These are phyloP conservation scores for Sclerotinia minor DNA, from an alignment of 2,329 filamentous ascomycete species.

Conservation along the genomic window DNA sequence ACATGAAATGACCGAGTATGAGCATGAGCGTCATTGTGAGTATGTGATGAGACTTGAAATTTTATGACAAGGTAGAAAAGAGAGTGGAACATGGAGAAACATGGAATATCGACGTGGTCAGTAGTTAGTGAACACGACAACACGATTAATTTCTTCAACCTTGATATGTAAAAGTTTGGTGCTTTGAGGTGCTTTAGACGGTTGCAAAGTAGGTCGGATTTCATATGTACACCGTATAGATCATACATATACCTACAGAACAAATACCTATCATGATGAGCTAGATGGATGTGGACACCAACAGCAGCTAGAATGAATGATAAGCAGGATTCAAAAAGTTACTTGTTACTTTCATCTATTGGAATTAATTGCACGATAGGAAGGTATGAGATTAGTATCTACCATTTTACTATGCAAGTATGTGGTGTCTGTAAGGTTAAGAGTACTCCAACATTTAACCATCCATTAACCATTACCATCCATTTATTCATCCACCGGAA, in stretches of 20 bases:
- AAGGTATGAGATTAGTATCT: not conserved
- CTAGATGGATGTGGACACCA: not conserved
- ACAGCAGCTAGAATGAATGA: not conserved
- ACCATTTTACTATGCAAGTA: not conserved
- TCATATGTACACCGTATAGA: not conserved
- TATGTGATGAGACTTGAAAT: not conserved
- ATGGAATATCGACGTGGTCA: slow-evolving; percentile 14
- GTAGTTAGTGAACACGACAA: slow-evolving; percentile 11
- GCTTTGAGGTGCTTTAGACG: not conserved
- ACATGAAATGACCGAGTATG: not conserved
- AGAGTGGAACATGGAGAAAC: slow-evolving; percentile 10
- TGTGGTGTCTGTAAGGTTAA: too few relatives aligned
- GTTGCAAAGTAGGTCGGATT: slow-evolving; percentile 9
- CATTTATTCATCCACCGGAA: not conserved
- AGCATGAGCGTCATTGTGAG: not conserved
- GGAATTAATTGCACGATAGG: not conserved
- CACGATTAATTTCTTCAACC: not conserved
- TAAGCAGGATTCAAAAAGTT: not conserved
- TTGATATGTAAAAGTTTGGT: not conserved
- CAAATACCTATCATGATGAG: slow-evolving; percentile 14
- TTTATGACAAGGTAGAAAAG: not conserved
- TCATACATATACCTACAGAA: too few relatives aligned
- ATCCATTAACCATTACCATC: not conserved
- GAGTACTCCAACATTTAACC: too few relatives aligned
- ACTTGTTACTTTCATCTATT: not conserved